phyloP scores from a whole-genome alignment of 345 rosid genomes.

The Aquilaria sinensis region DNA sequence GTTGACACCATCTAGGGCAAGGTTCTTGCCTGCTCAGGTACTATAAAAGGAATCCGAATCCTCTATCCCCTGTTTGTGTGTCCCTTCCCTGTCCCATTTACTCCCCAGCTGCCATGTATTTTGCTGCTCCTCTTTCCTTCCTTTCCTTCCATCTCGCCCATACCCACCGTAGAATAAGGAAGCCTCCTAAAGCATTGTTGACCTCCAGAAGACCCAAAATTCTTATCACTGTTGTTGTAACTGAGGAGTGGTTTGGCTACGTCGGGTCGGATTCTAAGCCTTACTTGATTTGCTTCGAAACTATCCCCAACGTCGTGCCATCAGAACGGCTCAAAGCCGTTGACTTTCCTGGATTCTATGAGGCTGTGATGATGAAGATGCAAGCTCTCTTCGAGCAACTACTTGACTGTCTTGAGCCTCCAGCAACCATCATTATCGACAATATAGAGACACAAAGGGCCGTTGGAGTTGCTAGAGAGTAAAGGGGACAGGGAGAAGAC shows the following conservation, averaged over 20 bases:
- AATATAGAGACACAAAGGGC: constrained; percentile 34
- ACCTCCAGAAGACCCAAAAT: constrained; percentile 14
- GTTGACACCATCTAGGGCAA: no score
- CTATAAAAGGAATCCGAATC: no score
- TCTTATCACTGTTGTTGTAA: constrained; percentile 24
- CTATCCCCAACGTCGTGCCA: constrained; percentile 29
- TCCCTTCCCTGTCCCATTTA: no score
- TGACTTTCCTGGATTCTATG: constrained; percentile 22
- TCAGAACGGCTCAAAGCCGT: constrained; percentile 21
- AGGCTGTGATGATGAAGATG: constrained; percentile 29
- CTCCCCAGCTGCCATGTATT: no score
- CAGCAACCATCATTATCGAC: constrained; percentile 23
- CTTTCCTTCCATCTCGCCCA: no score
- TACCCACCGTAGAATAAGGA: no score
- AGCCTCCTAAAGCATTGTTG: background rate
- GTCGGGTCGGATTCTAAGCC: constrained; percentile 18
- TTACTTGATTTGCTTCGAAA: constrained; percentile 6
- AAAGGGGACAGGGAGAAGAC: no score
- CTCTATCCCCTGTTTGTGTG: no score
- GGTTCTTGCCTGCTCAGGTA: no score
- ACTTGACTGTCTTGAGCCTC: constrained; percentile 33
- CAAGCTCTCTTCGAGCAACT: constrained; percentile 32
- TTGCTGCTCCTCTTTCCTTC: no score
- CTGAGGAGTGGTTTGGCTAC: constrained; percentile 33
- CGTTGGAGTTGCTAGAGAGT: constrained; percentile 8